Conservation (phyloP, 2,329 filamentous ascomycete species). For the Fusarium sp. region DNA sequence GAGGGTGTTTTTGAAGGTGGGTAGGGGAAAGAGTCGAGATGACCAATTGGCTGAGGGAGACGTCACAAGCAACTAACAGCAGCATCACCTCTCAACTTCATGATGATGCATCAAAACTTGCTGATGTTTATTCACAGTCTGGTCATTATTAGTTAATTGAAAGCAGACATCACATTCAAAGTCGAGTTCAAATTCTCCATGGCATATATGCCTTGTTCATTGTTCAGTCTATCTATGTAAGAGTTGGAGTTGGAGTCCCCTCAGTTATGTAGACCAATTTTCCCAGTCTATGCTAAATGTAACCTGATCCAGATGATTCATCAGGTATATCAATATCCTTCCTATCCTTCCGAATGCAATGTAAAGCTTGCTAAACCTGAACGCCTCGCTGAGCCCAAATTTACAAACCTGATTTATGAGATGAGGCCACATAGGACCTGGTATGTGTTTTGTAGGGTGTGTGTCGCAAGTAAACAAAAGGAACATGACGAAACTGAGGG, state of each 20-base stretch:
- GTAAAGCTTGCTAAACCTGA: constrained; percentile 28
- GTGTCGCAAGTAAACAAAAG: constrained; percentile 25
- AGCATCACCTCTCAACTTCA: constrained; percentile 22
- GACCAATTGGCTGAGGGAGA: constrained; percentile 36
- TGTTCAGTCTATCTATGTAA: constrained; percentile 25
- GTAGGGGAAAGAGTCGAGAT: constrained; percentile 1
- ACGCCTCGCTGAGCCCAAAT: constrained; percentile 43
- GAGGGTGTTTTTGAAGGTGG: neutral
- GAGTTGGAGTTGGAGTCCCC: neutral
- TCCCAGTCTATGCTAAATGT: constrained; percentile 10
- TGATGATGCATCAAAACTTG: constrained; percentile 23
- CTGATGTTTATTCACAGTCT: constrained; percentile 5
- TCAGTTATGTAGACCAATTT: constrained; percentile 11
- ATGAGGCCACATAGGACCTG: constrained; percentile 21
- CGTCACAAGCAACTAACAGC: constrained; percentile 12
- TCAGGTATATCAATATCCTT: neutral
- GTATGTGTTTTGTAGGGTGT: constrained; percentile 15
- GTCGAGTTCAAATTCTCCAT: neutral
- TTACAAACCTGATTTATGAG: constrained; percentile 27
- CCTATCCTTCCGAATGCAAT: constrained; percentile 21
- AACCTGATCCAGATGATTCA: constrained; percentile 7
- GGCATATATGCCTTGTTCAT: constrained; percentile 19
- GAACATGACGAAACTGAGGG: neutral
- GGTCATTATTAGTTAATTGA: neutral
- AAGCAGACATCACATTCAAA: neutral